phyloP scores from a whole-genome alignment of 2,329 filamentous ascomycete species.

The Diplocarpon rosae region DNA sequence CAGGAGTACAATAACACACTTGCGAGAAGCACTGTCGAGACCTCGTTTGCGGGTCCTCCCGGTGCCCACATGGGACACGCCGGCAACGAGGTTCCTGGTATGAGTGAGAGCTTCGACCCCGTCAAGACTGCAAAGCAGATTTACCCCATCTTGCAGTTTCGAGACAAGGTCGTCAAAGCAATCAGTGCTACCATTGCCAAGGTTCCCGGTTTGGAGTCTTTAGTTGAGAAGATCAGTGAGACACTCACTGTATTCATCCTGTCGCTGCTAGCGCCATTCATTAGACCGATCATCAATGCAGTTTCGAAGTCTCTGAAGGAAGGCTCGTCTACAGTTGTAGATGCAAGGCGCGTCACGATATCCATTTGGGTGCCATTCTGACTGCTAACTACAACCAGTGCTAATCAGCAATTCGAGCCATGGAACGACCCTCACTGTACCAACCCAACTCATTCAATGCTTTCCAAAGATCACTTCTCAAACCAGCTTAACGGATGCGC shows the following conservation, averaged over 20 bases:
- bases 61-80: conserved; percentile 31
- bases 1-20: conserved; percentile 48
- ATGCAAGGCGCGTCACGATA: conserved; percentile 34
- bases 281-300: conserved; percentile 81
- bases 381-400: conserved; percentile 29
- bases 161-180: conserved; percentile 83
- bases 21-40: conserved; percentile 27
- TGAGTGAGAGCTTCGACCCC: conserved; percentile 67
- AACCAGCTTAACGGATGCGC: conserved; percentile 68
- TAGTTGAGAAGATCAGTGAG: conserved; percentile 92
- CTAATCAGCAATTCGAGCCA: conserved; percentile 65
- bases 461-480: conserved; percentile 77
- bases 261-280: conserved; percentile 80
- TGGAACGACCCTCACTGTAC: conserved; percentile 68
- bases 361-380: background rate
- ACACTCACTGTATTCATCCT: conserved; percentile 86
- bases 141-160: conserved; percentile 88
- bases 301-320: conserved; percentile 77
- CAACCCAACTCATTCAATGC: conserved; percentile 72
- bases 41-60: conserved; percentile 22
- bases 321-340: conserved; percentile 64
- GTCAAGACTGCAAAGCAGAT: conserved; percentile 70
- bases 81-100: conserved; percentile 50
- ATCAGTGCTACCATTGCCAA: conserved; percentile 82
- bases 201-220: conserved; percentile 76